Base-by-base conservation (phyloP, 768 basidiomycete species). In the Amylocystis lapponica region DNA sequence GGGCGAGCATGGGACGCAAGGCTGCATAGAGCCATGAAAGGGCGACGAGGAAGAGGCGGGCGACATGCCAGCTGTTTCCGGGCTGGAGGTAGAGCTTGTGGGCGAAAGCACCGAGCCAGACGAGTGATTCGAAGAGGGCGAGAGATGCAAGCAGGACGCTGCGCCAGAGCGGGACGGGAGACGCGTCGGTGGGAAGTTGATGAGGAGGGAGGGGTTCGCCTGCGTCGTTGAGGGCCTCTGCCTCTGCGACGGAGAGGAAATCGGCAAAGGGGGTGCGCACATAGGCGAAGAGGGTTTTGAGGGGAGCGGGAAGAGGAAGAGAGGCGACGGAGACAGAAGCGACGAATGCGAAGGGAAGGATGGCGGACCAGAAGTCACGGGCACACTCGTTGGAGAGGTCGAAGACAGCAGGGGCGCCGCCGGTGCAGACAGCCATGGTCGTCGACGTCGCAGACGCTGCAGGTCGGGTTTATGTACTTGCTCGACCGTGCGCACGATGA, bases 11-110 rank as follows among this genome's bases (percentile, higher is more conserved):
- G 1, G 82, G 77, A 35, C 78, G 76, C 17, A 71, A 51, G 16
- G 76, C 59, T 1, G 81, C 77, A 51, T 86, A 88, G 29, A 84
- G 58, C 88, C 88, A 90, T 3, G 77, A 65, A 0, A 64, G 48
- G 0, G 78, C 76, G 20, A 76, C 53, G 23, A 83, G 55, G 36
- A 83, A 63, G 0, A 71, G 64, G 6, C 65, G 65, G 2, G 70
- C 45, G 14, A 62, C 68, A 12, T 42, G 49, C 66, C 71, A 71
- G 2, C 49, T 23, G 8, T 54, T 42, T 22, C 52, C 50, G 0
- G 55, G 44, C 17, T 70, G 59, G 29, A 62, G 62, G n/a, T 67
- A 48, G 13, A 80, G 50, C 13, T 54, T 53, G 57, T 76, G 88
- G 5, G 76, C 74, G n/a, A 75, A 79, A 3, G 68, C 54, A n/a